These are phyloP conservation scores for Entomortierella chlamydospora DNA, from an alignment of 192 early-diverging fungal species.

Conservation along the genomic window DNA sequence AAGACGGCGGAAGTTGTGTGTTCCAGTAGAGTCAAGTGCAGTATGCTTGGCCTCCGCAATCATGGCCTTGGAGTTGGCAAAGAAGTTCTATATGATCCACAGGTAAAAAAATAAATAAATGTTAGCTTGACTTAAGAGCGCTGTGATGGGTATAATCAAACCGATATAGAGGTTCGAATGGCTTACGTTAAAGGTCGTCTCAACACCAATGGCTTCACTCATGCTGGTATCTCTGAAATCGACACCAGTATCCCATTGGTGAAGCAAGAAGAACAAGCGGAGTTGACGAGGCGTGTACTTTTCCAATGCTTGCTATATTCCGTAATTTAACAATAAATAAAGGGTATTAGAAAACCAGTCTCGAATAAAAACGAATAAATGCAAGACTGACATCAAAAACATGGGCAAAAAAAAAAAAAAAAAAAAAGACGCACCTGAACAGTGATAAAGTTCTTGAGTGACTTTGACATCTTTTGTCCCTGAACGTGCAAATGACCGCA, in stretches of 20 bases:
- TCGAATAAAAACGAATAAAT: too few species aligned
- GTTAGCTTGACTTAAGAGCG: too few species aligned
- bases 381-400: too few species aligned
- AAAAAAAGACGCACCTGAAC: slow-evolving; percentile 66
- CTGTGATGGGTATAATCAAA: too few species aligned
- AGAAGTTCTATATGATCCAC: slow-evolving; percentile 80
- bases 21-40: slow-evolving; percentile 68
- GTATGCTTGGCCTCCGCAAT: slow-evolving; percentile 71
- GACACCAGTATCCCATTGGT: slow-evolving; percentile 88
- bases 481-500: slow-evolving; percentile 95
- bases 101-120: not conserved
- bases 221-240: slow-evolving; percentile 85
- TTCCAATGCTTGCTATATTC: slow-evolving; percentile 78
- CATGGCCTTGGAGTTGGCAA: slow-evolving; percentile 83
- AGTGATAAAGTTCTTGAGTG: slow-evolving; percentile 97
- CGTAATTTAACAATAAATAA: too few species aligned
- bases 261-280: slow-evolving; percentile 88
- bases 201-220: slow-evolving; percentile 80
- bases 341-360: too few species aligned
- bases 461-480: slow-evolving; percentile 98
- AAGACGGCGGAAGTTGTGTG: slow-evolving; percentile 75
- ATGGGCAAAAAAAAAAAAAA: not conserved
- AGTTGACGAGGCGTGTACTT: slow-evolving; percentile 87
- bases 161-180: too few species aligned
- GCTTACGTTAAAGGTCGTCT: slow-evolving; percentile 80